These are phyloP conservation scores for Chaetomium olivaceum DNA, from an alignment of 2,329 filamentous ascomycete genomes.

Conservation along the genomic window DNA sequence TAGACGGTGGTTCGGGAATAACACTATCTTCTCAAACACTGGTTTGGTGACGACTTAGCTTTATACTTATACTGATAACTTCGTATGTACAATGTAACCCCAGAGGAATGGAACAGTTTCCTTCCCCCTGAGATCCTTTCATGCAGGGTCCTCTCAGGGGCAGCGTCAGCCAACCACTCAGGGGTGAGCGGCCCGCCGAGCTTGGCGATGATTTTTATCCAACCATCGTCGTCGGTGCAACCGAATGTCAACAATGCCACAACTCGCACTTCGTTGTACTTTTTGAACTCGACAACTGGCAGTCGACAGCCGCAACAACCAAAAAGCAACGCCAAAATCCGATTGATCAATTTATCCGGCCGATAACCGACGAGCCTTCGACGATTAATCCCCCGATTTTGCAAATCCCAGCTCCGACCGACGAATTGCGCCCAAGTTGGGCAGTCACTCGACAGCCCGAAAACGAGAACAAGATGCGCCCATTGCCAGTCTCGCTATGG, in stretches of 20 bases:
- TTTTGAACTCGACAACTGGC: not conserved
- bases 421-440: not conserved
- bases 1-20: not conserved
- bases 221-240: constrained; percentile 13
- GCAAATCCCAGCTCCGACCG: not conserved
- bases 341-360: not conserved
- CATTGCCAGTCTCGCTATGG: constrained; percentile 45
- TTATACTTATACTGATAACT: too few species aligned
- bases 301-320: not conserved
- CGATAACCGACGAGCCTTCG: not conserved
- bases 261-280: constrained; percentile 4
- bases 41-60: not conserved
- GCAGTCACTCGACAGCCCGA: not conserved
- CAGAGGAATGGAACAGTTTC: too few species aligned
- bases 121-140: not conserved
- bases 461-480: constrained; percentile 41
- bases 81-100: not conserved
- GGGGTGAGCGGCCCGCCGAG: not conserved
- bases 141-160: not conserved
- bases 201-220: constrained; percentile 15
- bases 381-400: not conserved
- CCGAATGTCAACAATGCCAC: constrained; percentile 21
- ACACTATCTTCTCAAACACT: not conserved
- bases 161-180: not conserved
- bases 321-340: not conserved